Conservation (phyloP, 2,329 filamentous ascomycete species). For the Atkinsonella hypoxylon region DNA sequence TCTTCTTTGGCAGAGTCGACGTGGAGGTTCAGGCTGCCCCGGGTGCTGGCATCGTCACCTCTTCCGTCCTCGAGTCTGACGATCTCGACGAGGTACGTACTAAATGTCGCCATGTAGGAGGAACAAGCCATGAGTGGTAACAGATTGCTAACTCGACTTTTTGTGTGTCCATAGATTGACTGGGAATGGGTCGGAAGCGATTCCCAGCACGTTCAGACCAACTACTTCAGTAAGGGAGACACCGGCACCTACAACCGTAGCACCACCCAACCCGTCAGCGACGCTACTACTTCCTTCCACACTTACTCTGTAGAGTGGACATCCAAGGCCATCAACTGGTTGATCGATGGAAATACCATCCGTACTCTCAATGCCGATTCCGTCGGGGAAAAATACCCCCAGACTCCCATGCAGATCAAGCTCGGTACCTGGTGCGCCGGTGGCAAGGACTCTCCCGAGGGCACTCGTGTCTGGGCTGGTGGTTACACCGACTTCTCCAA, state of each 20-base stretch:
- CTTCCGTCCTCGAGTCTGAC: slow-evolving; percentile 80
- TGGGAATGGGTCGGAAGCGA: slow-evolving; percentile 72
- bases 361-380: slow-evolving; percentile 50
- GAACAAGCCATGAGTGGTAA: slow-evolving; percentile 31
- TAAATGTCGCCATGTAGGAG: slow-evolving; percentile 66
- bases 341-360: slow-evolving; percentile 47
- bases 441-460: slow-evolving; percentile 44
- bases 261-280: slow-evolving; percentile 43
- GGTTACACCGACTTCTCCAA: slow-evolving; percentile 37
- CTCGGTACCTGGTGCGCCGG: slow-evolving; percentile 57
- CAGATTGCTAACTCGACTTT: not conserved
- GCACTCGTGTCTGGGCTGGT: slow-evolving; percentile 62
- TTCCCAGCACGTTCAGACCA: slow-evolving; percentile 59
- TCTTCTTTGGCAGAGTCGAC: slow-evolving; percentile 90
- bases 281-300: slow-evolving; percentile 40
- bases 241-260: slow-evolving; percentile 58
- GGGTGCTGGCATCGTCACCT: slow-evolving; percentile 80
- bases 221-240: slow-evolving; percentile 73
- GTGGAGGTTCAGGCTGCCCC: slow-evolving; percentile 66
- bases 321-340: slow-evolving; percentile 49
- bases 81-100: slow-evolving; percentile 49
- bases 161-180: slow-evolving; percentile 45
- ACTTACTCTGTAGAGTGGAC: slow-evolving; percentile 62
- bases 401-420: slow-evolving; percentile 62
- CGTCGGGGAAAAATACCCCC: slow-evolving; percentile 48